Evolutionary conservation across 1,284 basidiomycete genomes (phyloP).

Genomic region (Chalciporus sp.): DNA sequence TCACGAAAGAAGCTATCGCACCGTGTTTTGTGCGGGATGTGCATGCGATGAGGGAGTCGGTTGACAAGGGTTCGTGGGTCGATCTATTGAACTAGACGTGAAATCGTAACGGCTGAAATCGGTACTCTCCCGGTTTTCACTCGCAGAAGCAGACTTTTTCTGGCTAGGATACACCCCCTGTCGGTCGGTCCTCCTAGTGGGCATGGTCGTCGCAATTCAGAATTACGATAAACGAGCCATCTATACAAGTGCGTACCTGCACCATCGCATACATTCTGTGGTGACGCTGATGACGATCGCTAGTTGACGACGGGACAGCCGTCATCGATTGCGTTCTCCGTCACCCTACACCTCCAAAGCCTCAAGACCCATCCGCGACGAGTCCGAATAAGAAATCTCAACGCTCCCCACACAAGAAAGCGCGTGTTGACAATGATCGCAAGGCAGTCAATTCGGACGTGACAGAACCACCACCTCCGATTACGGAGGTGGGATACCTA

Average conservation of each 20-base stretch:
- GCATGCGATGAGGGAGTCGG: slow-evolving; percentile 50
- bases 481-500: slow-evolving; percentile 49
- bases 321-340: slow-evolving; percentile 64
- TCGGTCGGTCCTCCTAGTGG: slow-evolving; percentile 59
- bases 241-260: slow-evolving; percentile 50
- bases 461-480: slow-evolving; percentile 37
- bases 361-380: background rate
- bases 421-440: slow-evolving; percentile 2
- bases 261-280: background rate
- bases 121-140: background rate
- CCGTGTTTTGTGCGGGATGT: slow-evolving; percentile 66
- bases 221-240: slow-evolving; percentile 58
- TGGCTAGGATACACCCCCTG: slow-evolving; percentile 76
- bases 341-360: slow-evolving; percentile 29
- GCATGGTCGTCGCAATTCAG: slow-evolving; percentile 63
- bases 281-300: slow-evolving; percentile 1
- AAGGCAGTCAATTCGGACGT: slow-evolving; percentile 1
- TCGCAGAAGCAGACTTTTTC: slow-evolving; percentile 55
- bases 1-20: slow-evolving; percentile 58
- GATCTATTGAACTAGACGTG: background rate
- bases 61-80: slow-evolving; percentile 38
- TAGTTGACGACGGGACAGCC: slow-evolving; percentile 74
- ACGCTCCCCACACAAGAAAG: slow-evolving; percentile 22
- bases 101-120: background rate
- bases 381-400: background rate